Conservation (phyloP, 352 stramenopile genomes). For the Ophiocytium majus region DNA sequence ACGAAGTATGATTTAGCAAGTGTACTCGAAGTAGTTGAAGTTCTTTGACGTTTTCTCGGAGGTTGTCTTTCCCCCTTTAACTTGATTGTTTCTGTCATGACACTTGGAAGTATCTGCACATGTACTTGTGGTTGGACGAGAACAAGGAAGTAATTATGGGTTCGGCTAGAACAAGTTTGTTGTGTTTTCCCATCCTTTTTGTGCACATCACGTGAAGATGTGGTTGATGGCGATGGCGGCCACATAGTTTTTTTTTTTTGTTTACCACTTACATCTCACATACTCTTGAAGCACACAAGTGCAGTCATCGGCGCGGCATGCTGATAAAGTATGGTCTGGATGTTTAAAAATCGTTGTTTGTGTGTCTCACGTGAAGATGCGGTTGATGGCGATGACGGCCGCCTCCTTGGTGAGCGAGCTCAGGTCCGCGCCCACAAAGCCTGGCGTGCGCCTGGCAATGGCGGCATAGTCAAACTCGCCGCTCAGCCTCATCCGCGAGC, state of each 20-base stretch:
- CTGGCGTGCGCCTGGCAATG: constrained; percentile 87
- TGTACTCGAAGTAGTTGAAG: not conserved
- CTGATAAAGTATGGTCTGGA: too few species aligned
- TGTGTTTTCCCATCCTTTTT: not conserved
- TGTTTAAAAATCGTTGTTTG: too few species aligned
- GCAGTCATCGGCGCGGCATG: too few species aligned
- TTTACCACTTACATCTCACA: not conserved
- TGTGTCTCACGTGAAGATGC: constrained; percentile 85
- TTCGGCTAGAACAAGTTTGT: not conserved
- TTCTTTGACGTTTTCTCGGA: too few species aligned
- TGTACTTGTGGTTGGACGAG: not conserved
- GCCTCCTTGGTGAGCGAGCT: constrained; percentile 96
- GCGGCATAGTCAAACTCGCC: constrained; percentile 85
- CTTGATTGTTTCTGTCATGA: too few species aligned
- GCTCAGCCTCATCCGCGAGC: constrained; percentile 85
- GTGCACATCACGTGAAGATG: not conserved
- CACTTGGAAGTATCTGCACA: too few species aligned
- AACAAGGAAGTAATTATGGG: too few species aligned
- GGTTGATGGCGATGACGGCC: constrained; percentile 93
- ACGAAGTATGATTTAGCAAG: too few species aligned
- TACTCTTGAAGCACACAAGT: not conserved
- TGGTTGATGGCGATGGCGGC: not conserved
- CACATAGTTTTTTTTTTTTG: not conserved
- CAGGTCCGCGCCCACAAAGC: constrained; percentile 96
- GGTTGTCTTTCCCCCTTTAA: too few species aligned